Base-by-base conservation (phyloP, 176 grass and related monocot genomes). In the Pharus latifolius region DNA sequence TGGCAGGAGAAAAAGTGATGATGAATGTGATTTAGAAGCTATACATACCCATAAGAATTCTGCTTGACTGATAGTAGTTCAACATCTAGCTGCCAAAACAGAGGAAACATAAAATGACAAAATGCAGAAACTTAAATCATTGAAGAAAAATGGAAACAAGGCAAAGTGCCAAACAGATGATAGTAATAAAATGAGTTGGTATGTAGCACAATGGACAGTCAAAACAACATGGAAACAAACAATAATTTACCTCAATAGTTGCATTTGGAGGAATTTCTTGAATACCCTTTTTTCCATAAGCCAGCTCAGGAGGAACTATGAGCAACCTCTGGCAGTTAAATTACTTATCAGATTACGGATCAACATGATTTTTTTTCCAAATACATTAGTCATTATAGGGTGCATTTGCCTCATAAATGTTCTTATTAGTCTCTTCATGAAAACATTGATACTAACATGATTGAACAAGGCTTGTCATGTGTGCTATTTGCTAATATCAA, bases 181-280 rank as follows among this genome's bases (percentile, higher is more conserved):
- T 22, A 19, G 31, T 28, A 1, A 76, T 71, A 58, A 44, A 4
- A 34, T 25, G 32, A 41, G 3, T 55, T 56, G 16, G 7, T 1
- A 41, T 60, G 32, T 25, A 74, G 67, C 35, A 66, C 25, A 22
- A 66, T 24, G n/a, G n/a, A 66, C n/a, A 5, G 26, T 26, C 30
- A 35, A 76, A 37, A 69, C 25, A 18, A n/a, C 13, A 40, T 49
- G 63, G 28, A 23, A 17, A 11, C 14, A 83, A 77, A 63, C 64
- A 46, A 46, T 19, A 78, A 5, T 65, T 53, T 66, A 88, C 95
- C 90, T 99, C 95, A 63, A 99, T 91, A 57, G 87, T 99, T 76
- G 90, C 87, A 88, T 91, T 94, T 66, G 87, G 84, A 75, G 95
- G 95, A 82, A 99, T 94, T 72, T 99, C 95, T 81, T 99, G 90